Conservation (phyloP, 768 basidiomycete genomes). For the Solioccasus polychromus region DNA sequence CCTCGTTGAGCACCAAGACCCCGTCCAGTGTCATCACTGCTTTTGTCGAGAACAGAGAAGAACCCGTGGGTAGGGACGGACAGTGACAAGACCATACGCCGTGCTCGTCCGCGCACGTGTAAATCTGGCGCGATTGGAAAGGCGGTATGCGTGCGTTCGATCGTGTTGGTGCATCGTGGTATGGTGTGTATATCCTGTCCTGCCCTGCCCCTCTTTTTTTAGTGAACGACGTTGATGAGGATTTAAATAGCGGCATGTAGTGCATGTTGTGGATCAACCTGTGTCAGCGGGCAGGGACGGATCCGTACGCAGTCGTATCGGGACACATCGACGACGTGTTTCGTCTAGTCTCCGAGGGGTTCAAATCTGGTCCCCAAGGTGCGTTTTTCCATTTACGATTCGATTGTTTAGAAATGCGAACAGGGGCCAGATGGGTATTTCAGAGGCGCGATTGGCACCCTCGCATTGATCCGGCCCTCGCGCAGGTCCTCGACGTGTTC, state of each 20-base stretch:
- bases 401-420: not conserved
- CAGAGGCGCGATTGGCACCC: constrained; percentile 74
- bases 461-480: constrained; percentile 79
- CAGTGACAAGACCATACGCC: constrained; percentile 51
- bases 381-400: not conserved
- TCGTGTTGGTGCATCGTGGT: constrained; percentile 76
- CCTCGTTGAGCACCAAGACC: constrained; percentile 44
- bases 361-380: constrained; percentile 49
- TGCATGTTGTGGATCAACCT: constrained; percentile 68
- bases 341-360: constrained; percentile 46
- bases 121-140: constrained; percentile 39
- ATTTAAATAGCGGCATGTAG: constrained; percentile 14
- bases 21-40: not conserved
- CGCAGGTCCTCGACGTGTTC: constrained; percentile 69
- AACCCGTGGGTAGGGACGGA: constrained; percentile 45
- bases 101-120: constrained; percentile 52
- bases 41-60: constrained; percentile 34
- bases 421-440: constrained; percentile 41
- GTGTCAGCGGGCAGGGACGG: constrained; percentile 63
- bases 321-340: constrained; percentile 50
- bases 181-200: constrained; percentile 46
- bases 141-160: constrained; percentile 44
- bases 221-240: not conserved
- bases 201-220: no score
- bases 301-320: constrained; percentile 62